Conservation (phyloP, 2,329 filamentous ascomycete species). For the Stachybotrys echinatus region DNA sequence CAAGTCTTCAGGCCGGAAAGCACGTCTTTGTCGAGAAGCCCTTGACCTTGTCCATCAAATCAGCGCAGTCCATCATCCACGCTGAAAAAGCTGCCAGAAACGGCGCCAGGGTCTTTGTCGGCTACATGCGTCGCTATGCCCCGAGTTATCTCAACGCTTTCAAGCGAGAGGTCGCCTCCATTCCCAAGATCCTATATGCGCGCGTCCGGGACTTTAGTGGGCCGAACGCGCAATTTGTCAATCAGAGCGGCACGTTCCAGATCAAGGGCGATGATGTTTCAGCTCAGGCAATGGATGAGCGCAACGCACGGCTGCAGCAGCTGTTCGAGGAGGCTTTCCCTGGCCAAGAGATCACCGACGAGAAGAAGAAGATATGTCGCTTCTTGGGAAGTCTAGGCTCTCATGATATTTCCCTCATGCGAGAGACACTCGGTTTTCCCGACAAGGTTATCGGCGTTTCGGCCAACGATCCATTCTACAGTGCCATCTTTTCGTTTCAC, state of each 20-base stretch:
- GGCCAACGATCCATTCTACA: neutral
- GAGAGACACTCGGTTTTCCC: conserved; percentile 31
- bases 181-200: conserved; percentile 49
- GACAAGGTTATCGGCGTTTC: conserved; percentile 9
- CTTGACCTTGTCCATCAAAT: conserved; percentile 41
- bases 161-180: conserved; percentile 40
- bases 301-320: conserved; percentile 15
- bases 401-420: conserved; percentile 46
- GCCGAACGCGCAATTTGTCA: conserved; percentile 43
- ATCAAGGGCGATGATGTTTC: conserved; percentile 16
- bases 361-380: conserved; percentile 25
- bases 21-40: conserved; percentile 57
- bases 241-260: conserved; percentile 42
- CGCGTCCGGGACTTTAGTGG: conserved; percentile 41
- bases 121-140: conserved; percentile 56
- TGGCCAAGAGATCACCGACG: conserved; percentile 19
- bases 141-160: conserved; percentile 46
- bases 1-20: conserved; percentile 47
- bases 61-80: conserved; percentile 38
- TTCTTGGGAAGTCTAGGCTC: conserved; percentile 42
- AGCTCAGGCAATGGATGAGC: conserved; percentile 7
- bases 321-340: conserved; percentile 26
- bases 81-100: conserved; percentile 37
- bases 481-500: neutral
- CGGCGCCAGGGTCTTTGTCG: conserved; percentile 45